phyloP scores from a whole-genome alignment of 306 rosid species.

The Elaeagnus macrophylla region DNA sequence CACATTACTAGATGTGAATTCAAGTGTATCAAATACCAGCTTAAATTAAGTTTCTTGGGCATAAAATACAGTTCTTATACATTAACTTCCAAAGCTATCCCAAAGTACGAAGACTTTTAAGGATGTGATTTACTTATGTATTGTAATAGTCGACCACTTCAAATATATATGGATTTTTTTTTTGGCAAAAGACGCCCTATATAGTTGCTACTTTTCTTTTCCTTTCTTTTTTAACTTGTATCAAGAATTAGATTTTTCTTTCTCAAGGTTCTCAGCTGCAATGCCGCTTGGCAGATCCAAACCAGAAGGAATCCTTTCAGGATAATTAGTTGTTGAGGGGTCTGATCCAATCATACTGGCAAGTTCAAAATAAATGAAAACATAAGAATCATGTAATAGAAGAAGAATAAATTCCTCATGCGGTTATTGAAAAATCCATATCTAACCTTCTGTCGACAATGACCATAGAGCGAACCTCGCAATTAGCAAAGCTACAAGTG shows the following conservation, averaged over 20 bases:
- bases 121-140: too few relatives aligned
- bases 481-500: slow-evolving; percentile 58
- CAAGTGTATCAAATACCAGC: too few relatives aligned
- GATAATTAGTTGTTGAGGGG: slow-evolving; percentile 45
- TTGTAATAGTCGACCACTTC: too few relatives aligned
- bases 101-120: too few relatives aligned
- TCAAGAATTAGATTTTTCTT: slow-evolving; percentile 21
- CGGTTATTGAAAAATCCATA: slow-evolving; percentile 6
- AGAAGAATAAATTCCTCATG: background rate
- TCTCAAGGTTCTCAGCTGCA: slow-evolving; percentile 19
- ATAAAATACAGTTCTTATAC: too few relatives aligned
- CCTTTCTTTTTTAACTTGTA: background rate
- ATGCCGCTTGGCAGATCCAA: slow-evolving; percentile 45
- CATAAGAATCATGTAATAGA: slow-evolving; percentile 11
- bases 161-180: background rate
- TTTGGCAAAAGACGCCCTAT: background rate
- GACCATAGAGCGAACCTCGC: slow-evolving; percentile 69
- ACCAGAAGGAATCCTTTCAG: slow-evolving; percentile 58
- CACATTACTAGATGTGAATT: too few relatives aligned
- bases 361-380: slow-evolving; percentile 7
- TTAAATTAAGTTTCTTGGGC: too few relatives aligned
- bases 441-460: slow-evolving; percentile 50
- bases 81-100: too few relatives aligned
- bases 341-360: slow-evolving; percentile 50
- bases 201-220: background rate